Conservation (phyloP, 805 yeast species). For the Blastobotrys attinorum region DNA sequence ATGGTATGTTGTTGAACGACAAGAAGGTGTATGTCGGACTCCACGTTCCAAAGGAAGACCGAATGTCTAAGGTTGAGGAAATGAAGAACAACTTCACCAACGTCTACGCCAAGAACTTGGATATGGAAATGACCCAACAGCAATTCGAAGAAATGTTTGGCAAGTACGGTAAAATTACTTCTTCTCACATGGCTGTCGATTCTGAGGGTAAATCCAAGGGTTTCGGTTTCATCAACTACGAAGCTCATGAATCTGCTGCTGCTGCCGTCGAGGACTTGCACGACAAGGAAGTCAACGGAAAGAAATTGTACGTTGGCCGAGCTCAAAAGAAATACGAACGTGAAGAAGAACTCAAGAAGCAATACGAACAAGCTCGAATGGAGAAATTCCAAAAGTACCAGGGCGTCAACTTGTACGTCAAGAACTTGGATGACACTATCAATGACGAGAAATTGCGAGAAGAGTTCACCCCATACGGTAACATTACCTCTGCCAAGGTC, state of each 20-base stretch:
- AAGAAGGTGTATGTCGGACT: slow-evolving; percentile 93
- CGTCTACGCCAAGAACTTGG: slow-evolving; percentile 88
- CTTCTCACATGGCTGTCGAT: slow-evolving; percentile 72
- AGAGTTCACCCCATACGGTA: slow-evolving; percentile 89
- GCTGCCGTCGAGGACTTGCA: slow-evolving; percentile 89
- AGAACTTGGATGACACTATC: slow-evolving; percentile 90
- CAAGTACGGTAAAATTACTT: slow-evolving; percentile 73
- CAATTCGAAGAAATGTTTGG: slow-evolving; percentile 66
- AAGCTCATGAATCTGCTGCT: slow-evolving; percentile 77
- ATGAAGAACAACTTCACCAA: slow-evolving; percentile 91
- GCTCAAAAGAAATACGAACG: slow-evolving; percentile 99
- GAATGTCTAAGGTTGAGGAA: slow-evolving; percentile 87
- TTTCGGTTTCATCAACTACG: slow-evolving; percentile 92
- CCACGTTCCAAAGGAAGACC: slow-evolving; percentile 87
- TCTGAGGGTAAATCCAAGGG: slow-evolving; percentile 87
- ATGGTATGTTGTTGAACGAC: slow-evolving; percentile 97
- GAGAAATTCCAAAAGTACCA: slow-evolving; percentile 92
- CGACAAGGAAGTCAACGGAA: slow-evolving; percentile 66
- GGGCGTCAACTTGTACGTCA: slow-evolving; percentile 94
- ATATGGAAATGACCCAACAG: slow-evolving; percentile 43
- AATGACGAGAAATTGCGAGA: slow-evolving; percentile 87
- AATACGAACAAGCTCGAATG: slow-evolving; percentile 83
- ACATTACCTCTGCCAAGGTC: slow-evolving; percentile 91
- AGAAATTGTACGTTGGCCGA: slow-evolving; percentile 89
- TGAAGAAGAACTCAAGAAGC: slow-evolving; percentile 88